Base-by-base conservation (phyloP, 2,329 filamentous ascomycete genomes). In the Chaetothyriales sp. region DNA sequence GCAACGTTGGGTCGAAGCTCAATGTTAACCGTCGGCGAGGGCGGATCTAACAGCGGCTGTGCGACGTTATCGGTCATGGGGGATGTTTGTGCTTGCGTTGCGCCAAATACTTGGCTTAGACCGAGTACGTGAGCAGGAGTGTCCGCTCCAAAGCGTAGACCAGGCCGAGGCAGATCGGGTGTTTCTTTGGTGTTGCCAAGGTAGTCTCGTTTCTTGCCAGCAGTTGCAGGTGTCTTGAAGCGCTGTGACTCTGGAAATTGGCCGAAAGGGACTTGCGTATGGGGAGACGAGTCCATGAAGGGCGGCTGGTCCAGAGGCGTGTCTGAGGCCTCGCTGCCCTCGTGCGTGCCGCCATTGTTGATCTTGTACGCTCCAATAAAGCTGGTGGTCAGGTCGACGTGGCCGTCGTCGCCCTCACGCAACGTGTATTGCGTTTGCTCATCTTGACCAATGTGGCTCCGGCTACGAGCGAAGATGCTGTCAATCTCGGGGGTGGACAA, bases 21-120 rank as follows among this genome's bases (percentile, higher is more conserved):
- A 22, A 71, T 65, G 39, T 70, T 66, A 18, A 73, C 60, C 55
- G 71, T 68, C n/a, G 72, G 72, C 1, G 72, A 74, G 2, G 72
- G 72, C 47, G 71, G 68, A 54, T 73, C 70, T 9, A 70, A 73
- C 26, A 65, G 55, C 7, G 64, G 59, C 44, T 70, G 70, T 2
- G 63, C 62, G 5, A 64, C 64, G 2, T 61, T 57, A 9, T 60
- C 55, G 9, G 65, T 59, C 39, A 70, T 60, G 3, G 72, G 72
- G 9, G 71, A 73, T 2, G 71, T 71, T 20, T 66, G 63, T 26
- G 66, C 70, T 56, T 74, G 72, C 0, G 72, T 74, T 19, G 68
- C 66, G 50, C 65, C 68, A 58, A 74, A 74, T 1, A 71, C 62
- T 57, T 74, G 71, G 50, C 70, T 73, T 22, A 74, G 58, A 1